phyloP scores from a whole-genome alignment of 768 basidiomycete species.

The Mycena galopus region DNA sequence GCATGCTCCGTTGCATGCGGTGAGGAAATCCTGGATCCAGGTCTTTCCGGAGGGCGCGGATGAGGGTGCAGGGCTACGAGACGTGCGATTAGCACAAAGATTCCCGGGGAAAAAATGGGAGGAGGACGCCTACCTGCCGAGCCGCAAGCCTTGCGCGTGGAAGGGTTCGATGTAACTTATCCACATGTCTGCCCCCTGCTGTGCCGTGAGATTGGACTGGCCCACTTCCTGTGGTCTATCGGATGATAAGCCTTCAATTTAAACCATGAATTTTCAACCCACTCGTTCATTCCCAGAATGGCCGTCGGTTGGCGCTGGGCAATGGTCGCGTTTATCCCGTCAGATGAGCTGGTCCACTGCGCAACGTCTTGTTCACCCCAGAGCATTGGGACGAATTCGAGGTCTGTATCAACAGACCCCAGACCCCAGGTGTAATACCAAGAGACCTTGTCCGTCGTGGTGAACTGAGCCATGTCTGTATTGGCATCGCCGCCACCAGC shows the following conservation, averaged over 20 bases:
- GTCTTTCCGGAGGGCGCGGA: conserved; percentile 64
- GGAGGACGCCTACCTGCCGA: no score
- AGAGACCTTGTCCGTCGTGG: conserved; percentile 59
- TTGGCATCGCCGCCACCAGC: conserved; percentile 61
- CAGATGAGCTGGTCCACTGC: conserved; percentile 50
- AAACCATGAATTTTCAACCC: conserved; percentile 23
- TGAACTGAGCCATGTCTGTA: conserved; percentile 60
- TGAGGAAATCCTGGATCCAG: conserved; percentile 68
- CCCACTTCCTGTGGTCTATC: conserved; percentile 49
- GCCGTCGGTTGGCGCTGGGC: conserved; percentile 51
- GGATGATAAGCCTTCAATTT: background rate
- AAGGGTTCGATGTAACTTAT: conserved; percentile 65
- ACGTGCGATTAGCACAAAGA: no score
- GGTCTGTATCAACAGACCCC: conserved; percentile 46
- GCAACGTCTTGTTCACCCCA: conserved; percentile 60
- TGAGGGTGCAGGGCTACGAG: conserved; percentile 67
- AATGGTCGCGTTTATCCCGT: conserved; percentile 56
- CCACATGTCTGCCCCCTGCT: conserved; percentile 66
- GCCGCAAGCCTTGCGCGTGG: conserved; percentile 54
- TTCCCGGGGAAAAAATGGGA: no score
- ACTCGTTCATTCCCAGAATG: conserved; percentile 70
- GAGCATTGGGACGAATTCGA: conserved; percentile 71
- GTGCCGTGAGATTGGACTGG: conserved; percentile 65
- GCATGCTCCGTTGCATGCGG: conserved; percentile 62
- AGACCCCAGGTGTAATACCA: conserved; percentile 72